Conservation (phyloP, 768 basidiomycete species). For the Suillus subaureus region DNA sequence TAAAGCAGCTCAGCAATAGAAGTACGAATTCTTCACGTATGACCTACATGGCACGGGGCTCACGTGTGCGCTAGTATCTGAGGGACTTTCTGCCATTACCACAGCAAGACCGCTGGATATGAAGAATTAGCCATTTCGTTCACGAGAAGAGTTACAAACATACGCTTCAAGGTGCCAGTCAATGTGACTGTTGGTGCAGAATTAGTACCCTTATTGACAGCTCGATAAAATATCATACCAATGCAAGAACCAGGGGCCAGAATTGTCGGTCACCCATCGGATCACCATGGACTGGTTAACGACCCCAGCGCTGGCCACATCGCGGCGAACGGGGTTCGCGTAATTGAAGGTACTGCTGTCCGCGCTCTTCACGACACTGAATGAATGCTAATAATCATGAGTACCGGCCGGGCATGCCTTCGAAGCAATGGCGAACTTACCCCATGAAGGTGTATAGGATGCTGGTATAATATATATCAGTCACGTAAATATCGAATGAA, state of each 20-base stretch:
- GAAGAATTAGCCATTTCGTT: neutral
- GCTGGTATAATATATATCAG: constrained; percentile 20
- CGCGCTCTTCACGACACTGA: constrained; percentile 47
- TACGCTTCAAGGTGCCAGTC: constrained; percentile 24
- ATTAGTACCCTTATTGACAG: neutral
- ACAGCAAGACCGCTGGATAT: constrained; percentile 31
- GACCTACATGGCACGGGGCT: neutral
- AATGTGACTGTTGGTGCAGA: constrained; percentile 14
- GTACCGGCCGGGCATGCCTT: neutral
- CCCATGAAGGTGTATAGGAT: constrained; percentile 49
- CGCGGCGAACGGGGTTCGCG: neutral
- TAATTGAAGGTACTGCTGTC: constrained; percentile 17
- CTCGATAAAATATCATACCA: constrained; percentile 11
- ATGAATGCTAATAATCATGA: constrained; percentile 37
- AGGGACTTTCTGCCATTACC: constrained; percentile 30
- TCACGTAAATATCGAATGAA: neutral
- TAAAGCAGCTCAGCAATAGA: neutral
- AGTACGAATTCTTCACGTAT: neutral
- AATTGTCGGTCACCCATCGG: constrained; percentile 48
- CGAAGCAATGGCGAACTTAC: constrained; percentile 21
- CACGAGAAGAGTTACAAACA: neutral
- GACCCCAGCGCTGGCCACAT: neutral
- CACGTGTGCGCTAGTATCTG: neutral
- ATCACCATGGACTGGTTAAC: neutral
- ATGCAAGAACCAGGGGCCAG: constrained; percentile 43